Evolutionary conservation across 2,329 filamentous ascomycete species (phyloP).

Genomic region (Thermomyces lanuginosus): DNA sequence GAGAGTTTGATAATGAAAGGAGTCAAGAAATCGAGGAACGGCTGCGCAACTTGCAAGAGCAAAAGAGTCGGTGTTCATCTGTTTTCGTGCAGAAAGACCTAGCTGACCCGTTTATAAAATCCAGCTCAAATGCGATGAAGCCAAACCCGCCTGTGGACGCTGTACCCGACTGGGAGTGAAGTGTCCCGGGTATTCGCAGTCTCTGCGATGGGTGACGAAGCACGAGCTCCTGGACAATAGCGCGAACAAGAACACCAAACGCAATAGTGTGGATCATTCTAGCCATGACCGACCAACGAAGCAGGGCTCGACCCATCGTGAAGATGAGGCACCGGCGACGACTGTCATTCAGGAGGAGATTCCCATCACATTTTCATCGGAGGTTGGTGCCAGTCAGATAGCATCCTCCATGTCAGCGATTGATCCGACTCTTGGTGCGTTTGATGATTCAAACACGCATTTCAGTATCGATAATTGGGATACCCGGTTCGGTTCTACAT

Average conservation of each 20-base stretch:
- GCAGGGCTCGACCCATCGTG: too few species aligned
- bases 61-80: conserved; percentile 17
- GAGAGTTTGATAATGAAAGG: too few species aligned
- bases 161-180: conserved; percentile 22
- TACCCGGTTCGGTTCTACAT: conserved; percentile 12
- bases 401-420: too few species aligned
- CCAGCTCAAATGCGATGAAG: conserved; percentile 26
- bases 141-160: conserved; percentile 22
- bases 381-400: too few species aligned
- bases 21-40: conserved; percentile 28
- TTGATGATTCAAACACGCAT: conserved; percentile 1
- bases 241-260: too few species aligned
- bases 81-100: conserved; percentile 3
- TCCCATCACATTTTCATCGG: not conserved
- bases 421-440: too few species aligned
- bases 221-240: conserved; percentile 11
- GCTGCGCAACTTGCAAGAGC: conserved; percentile 27
- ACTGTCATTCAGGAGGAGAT: too few species aligned
- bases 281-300: too few species aligned
- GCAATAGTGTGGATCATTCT: too few species aligned
- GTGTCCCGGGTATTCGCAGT: conserved; percentile 23
- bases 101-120: conserved; percentile 1
- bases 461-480: conserved; percentile 14
- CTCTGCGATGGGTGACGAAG: conserved; percentile 23
- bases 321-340: too few species aligned